Conservation (phyloP, 768 basidiomycete species). For the Rhizopogon salebrosus region DNA sequence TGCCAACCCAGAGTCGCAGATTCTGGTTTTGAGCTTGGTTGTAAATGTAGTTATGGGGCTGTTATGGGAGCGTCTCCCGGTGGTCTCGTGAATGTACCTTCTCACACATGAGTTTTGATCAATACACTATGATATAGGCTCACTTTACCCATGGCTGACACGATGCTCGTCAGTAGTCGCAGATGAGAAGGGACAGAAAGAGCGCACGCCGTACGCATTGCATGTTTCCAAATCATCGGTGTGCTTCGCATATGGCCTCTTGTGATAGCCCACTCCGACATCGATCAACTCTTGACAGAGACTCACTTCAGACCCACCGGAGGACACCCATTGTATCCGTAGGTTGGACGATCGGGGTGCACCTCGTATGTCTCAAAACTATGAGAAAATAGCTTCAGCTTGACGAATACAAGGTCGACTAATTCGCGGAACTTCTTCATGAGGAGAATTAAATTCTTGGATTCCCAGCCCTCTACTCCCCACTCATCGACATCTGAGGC, state of each 20-base stretch:
- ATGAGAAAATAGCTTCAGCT: not conserved
- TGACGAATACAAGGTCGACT: not conserved
- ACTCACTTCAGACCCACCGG: constrained; percentile 29
- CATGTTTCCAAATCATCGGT: constrained; percentile 39
- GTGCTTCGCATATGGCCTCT: constrained; percentile 41
- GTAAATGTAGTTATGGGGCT: constrained; percentile 48
- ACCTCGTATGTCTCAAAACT: constrained; percentile 19
- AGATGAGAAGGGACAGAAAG: not conserved
- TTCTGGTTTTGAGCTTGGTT: constrained; percentile 39
- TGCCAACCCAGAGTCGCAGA: constrained; percentile 33
- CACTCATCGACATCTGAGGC: constrained; percentile 50
- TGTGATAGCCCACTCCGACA: constrained; percentile 41
- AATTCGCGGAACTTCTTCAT: constrained; percentile 14
- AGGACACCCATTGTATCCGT: constrained; percentile 20
- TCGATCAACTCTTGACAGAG: constrained; percentile 42
- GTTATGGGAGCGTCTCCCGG: constrained; percentile 53
- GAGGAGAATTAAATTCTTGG: constrained; percentile 19
- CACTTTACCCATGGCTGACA: constrained; percentile 51
- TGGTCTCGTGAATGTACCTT: constrained; percentile 50
- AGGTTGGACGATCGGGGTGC: constrained; percentile 8
- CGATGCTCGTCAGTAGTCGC: not conserved
- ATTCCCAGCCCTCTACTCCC: constrained; percentile 22
- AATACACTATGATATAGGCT: constrained; percentile 3
- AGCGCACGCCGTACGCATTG: constrained; percentile 43
- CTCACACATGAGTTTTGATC: not conserved